These are phyloP conservation scores for Rhodofomes roseus DNA, from an alignment of 1,284 basidiomycete genomes.

Conservation along the genomic window DNA sequence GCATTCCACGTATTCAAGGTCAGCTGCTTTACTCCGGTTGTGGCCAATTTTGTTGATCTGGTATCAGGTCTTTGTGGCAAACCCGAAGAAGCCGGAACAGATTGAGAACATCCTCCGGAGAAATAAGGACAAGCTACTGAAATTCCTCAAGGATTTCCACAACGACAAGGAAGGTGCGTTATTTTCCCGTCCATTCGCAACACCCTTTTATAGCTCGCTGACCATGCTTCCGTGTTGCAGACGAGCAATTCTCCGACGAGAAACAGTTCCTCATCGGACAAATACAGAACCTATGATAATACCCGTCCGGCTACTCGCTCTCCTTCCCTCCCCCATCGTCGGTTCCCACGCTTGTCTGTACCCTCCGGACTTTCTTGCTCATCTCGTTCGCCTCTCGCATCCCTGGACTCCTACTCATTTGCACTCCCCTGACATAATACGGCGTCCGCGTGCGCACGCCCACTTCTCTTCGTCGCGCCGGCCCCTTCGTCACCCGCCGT, in stretches of 20 bases:
- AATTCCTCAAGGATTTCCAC: slow-evolving; percentile 91
- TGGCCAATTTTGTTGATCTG: too few relatives aligned
- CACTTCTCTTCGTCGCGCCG: too few relatives aligned
- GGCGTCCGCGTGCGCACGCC: too few relatives aligned
- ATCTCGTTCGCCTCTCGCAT: background rate
- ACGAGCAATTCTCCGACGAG: slow-evolving; percentile 97
- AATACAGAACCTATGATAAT: slow-evolving; percentile 69
- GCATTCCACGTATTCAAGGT: slow-evolving; percentile 99
- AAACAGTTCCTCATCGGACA: slow-evolving; percentile 95
- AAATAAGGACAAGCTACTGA: slow-evolving; percentile 92
- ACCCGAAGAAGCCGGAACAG: slow-evolving; percentile 96
- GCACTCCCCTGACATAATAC: background rate
- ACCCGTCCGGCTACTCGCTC: background rate
- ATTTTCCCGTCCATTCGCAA: background rate
- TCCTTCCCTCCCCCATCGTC: background rate
- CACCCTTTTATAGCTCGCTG: background rate
- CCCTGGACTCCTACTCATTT: background rate
- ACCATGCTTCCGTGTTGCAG: slow-evolving; percentile 40
- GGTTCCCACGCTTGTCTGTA: background rate
- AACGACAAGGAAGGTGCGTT: slow-evolving; percentile 92
- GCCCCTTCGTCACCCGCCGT: background rate
- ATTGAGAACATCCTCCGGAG: slow-evolving; percentile 89
- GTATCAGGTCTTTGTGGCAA: slow-evolving; percentile 93
- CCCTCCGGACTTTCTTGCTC: background rate
- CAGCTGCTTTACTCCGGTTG: too few relatives aligned